phyloP scores from a whole-genome alignment of 176 grass and related monocot species.

The Puya raimondii region DNA sequence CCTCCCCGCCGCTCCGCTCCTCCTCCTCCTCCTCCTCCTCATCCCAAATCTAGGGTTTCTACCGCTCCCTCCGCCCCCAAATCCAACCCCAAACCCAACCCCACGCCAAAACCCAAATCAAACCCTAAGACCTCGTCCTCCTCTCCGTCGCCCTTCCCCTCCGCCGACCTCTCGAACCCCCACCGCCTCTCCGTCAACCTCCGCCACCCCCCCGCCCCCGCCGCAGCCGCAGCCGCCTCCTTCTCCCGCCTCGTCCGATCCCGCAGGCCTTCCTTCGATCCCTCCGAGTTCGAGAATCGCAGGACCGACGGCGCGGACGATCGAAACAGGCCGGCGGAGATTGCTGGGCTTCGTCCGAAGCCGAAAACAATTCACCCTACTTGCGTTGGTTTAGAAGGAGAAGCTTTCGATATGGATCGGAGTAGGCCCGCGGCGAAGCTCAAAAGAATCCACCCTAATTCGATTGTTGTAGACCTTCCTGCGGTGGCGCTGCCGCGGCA shows the following conservation, averaged over 20 bases:
- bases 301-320: background rate
- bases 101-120: slow-evolving; percentile 20
- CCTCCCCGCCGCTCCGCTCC: slow-evolving; percentile 29
- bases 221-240: slow-evolving; percentile 25
- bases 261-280: slow-evolving; percentile 58
- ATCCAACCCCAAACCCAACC: slow-evolving; percentile 6
- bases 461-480: slow-evolving; percentile 17
- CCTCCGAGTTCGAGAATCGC: slow-evolving; percentile 21
- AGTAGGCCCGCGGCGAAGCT: slow-evolving; percentile 14
- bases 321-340: background rate
- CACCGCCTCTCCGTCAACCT: slow-evolving; percentile 43
- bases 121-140: slow-evolving; percentile 17
- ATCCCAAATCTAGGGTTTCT: slow-evolving; percentile 2
- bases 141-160: slow-evolving; percentile 14
- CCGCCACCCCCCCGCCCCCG: slow-evolving; percentile 11
- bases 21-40: slow-evolving; percentile 21
- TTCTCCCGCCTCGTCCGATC: slow-evolving; percentile 64
- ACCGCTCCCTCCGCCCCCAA: slow-evolving; percentile 13
- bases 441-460: slow-evolving; percentile 70
- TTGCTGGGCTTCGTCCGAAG: background rate
- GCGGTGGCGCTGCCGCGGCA: slow-evolving; percentile 28
- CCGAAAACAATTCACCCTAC: background rate
- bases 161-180: slow-evolving; percentile 36
- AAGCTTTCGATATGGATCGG: background rate
- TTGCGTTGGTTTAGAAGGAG: background rate